Conservation (phyloP, 176 grass and related monocot genomes). For the Ananas comosus region DNA sequence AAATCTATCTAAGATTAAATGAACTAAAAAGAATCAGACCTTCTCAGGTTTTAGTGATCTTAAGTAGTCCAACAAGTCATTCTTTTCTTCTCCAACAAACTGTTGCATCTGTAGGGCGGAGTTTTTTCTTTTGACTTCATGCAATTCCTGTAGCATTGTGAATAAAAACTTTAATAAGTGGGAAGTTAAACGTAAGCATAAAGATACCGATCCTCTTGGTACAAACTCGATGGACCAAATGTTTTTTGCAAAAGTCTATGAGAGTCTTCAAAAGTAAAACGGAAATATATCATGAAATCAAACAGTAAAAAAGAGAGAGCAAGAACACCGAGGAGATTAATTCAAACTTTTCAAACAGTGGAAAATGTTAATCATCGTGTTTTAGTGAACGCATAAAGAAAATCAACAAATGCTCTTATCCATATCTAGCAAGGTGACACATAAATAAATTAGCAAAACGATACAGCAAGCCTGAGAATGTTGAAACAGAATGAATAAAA, state of each 20-base stretch:
- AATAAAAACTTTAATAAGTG: not conserved
- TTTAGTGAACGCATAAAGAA: no score
- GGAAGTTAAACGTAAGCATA: not conserved
- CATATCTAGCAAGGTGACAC: no score
- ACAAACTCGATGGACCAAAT: not conserved
- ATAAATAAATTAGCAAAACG: no score
- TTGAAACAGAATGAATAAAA: no score
- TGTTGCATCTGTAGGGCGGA: conserved; percentile 90
- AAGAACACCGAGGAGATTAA: not conserved
- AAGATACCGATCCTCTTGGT: conserved; percentile 1
- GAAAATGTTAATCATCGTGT: not conserved
- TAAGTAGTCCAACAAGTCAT: conserved; percentile 85
- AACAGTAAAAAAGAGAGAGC: not conserved
- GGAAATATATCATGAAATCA: not conserved
- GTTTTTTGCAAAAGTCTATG: not conserved
- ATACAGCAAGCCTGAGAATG: no score
- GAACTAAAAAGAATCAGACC: conserved; percentile 24
- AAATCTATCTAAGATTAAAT: not conserved
- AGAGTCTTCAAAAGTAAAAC: not conserved
- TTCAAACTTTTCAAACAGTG: not conserved
- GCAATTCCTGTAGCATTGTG: conserved; percentile 47
- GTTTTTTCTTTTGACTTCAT: conserved; percentile 71
- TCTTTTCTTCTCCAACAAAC: conserved; percentile 88
- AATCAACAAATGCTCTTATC: no score
- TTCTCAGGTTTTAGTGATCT: conserved; percentile 85